These are phyloP conservation scores for Neurospora sp. DNA, from an alignment of 495 filamentous ascomycete genomes.

Conservation along the genomic window DNA sequence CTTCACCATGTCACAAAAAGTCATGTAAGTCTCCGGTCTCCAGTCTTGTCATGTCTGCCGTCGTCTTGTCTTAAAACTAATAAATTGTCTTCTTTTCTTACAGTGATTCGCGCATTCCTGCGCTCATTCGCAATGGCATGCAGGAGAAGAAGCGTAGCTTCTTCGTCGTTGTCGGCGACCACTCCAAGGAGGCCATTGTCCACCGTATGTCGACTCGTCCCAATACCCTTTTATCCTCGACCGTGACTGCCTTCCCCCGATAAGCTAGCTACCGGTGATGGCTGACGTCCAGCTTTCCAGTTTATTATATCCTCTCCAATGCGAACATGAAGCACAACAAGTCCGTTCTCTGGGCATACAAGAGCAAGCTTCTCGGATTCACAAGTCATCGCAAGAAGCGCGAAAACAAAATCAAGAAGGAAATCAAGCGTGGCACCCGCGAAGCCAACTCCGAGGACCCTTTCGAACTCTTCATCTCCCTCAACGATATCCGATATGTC, in stretches of 20 bases:
- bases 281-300: conserved; percentile 2
- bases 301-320: conserved; percentile 87
- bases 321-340: conserved; percentile 93
- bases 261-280: not conserved
- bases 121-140: conserved; percentile 89
- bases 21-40: not conserved
- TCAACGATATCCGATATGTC: conserved; percentile 95
- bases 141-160: conserved; percentile 97
- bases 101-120: conserved; percentile 88
- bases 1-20: not conserved
- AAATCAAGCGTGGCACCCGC: conserved; percentile 89
- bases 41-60: not conserved
- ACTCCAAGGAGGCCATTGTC: conserved; percentile 93
- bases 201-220: conserved; percentile 33
- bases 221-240: not conserved
- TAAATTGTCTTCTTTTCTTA: not conserved
- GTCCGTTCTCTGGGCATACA: conserved; percentile 98
- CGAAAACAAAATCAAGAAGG: conserved; percentile 94
- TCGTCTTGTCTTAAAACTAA: not conserved
- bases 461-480: conserved; percentile 94
- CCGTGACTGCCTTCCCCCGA: not conserved
- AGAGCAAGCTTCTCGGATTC: conserved; percentile 92
- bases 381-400: conserved; percentile 91
- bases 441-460: conserved; percentile 95
- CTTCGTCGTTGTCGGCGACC: conserved; percentile 92